These are phyloP conservation scores for Acidomyces sp. DNA, from an alignment of 495 filamentous ascomycete genomes.

Conservation along the genomic window DNA sequence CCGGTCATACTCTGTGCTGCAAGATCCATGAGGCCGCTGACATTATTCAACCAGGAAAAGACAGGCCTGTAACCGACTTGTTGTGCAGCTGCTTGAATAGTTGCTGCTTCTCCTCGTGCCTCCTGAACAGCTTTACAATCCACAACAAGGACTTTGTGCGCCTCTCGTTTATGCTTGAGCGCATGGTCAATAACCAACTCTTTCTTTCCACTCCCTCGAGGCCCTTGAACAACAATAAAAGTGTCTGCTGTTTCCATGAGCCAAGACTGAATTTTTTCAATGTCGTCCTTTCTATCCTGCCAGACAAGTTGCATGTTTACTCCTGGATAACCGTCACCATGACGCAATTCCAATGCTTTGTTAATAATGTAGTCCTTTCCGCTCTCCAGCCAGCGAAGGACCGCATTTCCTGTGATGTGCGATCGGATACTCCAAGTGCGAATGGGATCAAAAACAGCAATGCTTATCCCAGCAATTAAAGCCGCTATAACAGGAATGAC, in stretches of 20 bases:
- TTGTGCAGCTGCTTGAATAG: conserved; percentile 64
- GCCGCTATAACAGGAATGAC: conserved; percentile 74
- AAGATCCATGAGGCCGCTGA: conserved; percentile 82
- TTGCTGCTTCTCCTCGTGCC: conserved; percentile 77
- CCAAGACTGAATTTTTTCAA: conserved; percentile 73
- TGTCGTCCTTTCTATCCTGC: conserved; percentile 70
- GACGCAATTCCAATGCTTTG: conserved; percentile 35
- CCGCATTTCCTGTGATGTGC: conserved; percentile 59
- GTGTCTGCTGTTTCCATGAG: conserved; percentile 75
- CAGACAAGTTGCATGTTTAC: conserved; percentile 68
- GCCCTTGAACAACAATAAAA: conserved; percentile 89
- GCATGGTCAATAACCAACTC: conserved; percentile 79
- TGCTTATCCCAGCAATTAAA: conserved; percentile 66
- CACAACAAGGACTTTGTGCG: conserved; percentile 60
- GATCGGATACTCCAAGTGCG: conserved; percentile 82
- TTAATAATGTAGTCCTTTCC: conserved; percentile 57
- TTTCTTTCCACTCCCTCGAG: conserved; percentile 78
- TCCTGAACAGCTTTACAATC: conserved; percentile 93
- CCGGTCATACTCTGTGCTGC: conserved; percentile 89
- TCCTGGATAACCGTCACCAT: conserved; percentile 25
- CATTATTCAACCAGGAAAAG: conserved; percentile 91
- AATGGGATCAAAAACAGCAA: conserved; percentile 78
- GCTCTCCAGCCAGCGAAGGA: conserved; percentile 68
- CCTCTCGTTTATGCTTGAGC: conserved; percentile 50
- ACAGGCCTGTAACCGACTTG: conserved; percentile 87